phyloP scores from a whole-genome alignment of 768 basidiomycete genomes.

The Lentinula edodes region DNA sequence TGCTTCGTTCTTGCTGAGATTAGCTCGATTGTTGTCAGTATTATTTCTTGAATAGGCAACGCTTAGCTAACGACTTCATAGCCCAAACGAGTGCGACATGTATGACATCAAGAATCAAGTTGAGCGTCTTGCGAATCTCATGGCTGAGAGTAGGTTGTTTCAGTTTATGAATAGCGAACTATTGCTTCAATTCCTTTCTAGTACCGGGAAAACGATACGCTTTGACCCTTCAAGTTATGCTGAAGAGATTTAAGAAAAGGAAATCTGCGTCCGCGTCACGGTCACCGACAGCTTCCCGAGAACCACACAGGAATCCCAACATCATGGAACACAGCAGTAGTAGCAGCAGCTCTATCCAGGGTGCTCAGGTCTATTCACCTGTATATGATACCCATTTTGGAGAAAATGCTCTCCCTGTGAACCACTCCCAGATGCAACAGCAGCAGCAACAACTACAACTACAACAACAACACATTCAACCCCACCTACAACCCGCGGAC shows the following conservation, averaged over 20 bases:
- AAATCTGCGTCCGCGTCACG: slow-evolving; percentile 47
- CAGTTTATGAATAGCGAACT: background rate
- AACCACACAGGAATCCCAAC: slow-evolving; percentile 33
- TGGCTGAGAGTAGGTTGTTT: slow-evolving; percentile 65
- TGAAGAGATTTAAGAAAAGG: slow-evolving; percentile 70
- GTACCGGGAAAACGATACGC: slow-evolving; percentile 94
- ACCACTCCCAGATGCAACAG: slow-evolving; percentile 12
- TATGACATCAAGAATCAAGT: slow-evolving; percentile 70
- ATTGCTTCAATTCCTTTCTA: slow-evolving; percentile 21
- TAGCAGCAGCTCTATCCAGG: slow-evolving; percentile 27
- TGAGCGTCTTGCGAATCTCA: slow-evolving; percentile 67
- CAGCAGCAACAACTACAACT: slow-evolving; percentile 11
- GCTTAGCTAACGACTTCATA: slow-evolving; percentile 19
- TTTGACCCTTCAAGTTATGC: slow-evolving; percentile 81
- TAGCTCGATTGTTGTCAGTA: slow-evolving; percentile 82
- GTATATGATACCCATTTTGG: slow-evolving; percentile 43
- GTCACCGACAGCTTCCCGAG: slow-evolving; percentile 57
- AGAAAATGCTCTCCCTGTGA: slow-evolving; percentile 19
- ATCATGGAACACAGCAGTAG: slow-evolving; percentile 39
- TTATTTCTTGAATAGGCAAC: background rate
- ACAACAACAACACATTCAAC: slow-evolving; percentile 11
- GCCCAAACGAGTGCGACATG: slow-evolving; percentile 81
- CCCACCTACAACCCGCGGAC: slow-evolving; percentile 28
- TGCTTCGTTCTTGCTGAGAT: slow-evolving; percentile 82
- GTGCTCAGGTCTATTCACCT: slow-evolving; percentile 49